Base-by-base conservation (phyloP, 73 alveolate genomes). In the Paramecium octaurelia region DNA sequence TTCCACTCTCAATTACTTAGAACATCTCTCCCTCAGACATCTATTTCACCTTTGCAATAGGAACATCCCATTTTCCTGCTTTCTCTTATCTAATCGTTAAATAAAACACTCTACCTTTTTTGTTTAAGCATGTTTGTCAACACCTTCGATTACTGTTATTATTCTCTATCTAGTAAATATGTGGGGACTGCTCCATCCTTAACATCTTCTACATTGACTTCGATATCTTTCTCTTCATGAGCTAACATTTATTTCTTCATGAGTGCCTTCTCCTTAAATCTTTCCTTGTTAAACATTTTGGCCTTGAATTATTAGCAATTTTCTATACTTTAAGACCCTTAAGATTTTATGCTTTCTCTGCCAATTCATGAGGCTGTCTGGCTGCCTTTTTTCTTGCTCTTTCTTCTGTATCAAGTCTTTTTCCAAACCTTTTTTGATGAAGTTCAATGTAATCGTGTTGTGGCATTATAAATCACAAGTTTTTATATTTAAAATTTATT, bases 61-160 rank as follows among this genome's bases (percentile, higher is more conserved):
- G 99, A 59, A 98, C 99, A 91, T 97, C 95, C 99, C 99, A 98
- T 94, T 98, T 98, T 14, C 99, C 99, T 36, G 99, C 99, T 93
- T 98, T 98, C 94, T 98, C 99, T 96, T 98, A 97, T 69, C 99
- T 88, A 23, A 54, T 54, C 0, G 18, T 6, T 54, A 4, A 42
- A 38, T 36, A 75, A 36, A 12, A 35, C 6, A 38, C 3, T 35
- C 38, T 75, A 75, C 88, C 88, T 75, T 96, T 98, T 98, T 93
- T 98, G 98, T 95, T 98, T 98, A 95, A 98, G 95, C 98, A 98
- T 98, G 83, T 98, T 98, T 18, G 99, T 93, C 57, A 98, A 95
- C 29, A 98, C 98, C 93, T 98, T 98, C 75, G 99, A 96, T 35
- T 98, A 84, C 91, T 97, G 93, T 20, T 96, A 95, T 89, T 97